These are phyloP conservation scores for Ciborinia camelliae DNA, from an alignment of 2,329 filamentous ascomycete species.

Conservation along the genomic window DNA sequence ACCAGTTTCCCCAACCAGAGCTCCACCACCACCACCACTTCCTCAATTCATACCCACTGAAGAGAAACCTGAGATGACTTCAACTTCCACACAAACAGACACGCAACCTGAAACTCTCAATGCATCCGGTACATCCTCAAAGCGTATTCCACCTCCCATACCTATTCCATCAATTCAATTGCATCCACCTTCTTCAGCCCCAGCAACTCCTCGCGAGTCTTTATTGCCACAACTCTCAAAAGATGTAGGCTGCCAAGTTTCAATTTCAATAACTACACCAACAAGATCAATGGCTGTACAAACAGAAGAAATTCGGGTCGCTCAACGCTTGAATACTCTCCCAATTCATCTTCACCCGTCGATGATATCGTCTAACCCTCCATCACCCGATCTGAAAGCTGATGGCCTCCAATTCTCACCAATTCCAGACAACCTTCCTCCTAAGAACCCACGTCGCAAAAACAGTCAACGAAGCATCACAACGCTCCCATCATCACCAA, in stretches of 20 bases:
- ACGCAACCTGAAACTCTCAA: conserved; percentile 34
- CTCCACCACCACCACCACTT: conserved; percentile 43
- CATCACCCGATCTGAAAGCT: conserved; percentile 46
- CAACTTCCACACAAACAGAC: conserved; percentile 62
- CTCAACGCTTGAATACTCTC: conserved; percentile 70
- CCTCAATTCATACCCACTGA: conserved; percentile 20
- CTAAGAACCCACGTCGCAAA: conserved; percentile 58
- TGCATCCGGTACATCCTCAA: conserved; percentile 26
- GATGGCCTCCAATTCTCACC: conserved; percentile 47
- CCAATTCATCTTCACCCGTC: conserved; percentile 78
- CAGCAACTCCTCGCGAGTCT: conserved; percentile 71
- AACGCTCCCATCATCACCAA: conserved; percentile 49
- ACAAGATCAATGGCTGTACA: conserved; percentile 57
- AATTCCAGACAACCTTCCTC: conserved; percentile 52
- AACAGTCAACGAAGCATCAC: conserved; percentile 44
- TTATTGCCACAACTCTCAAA: conserved; percentile 78
- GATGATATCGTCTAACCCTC: conserved; percentile 60
- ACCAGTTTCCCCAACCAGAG: conserved; percentile 51
- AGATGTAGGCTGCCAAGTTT: conserved; percentile 78
- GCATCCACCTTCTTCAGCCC: conserved; percentile 79
- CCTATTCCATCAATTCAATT: conserved; percentile 83
- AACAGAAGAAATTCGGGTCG: conserved; percentile 87
- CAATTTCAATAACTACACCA: conserved; percentile 45
- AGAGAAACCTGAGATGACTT: conserved; percentile 46
- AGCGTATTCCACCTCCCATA: conserved; percentile 37